Evolutionary conservation across 2,329 filamentous ascomycete genomes (phyloP).

Genomic region (Colletotrichum destructivum): DNA sequence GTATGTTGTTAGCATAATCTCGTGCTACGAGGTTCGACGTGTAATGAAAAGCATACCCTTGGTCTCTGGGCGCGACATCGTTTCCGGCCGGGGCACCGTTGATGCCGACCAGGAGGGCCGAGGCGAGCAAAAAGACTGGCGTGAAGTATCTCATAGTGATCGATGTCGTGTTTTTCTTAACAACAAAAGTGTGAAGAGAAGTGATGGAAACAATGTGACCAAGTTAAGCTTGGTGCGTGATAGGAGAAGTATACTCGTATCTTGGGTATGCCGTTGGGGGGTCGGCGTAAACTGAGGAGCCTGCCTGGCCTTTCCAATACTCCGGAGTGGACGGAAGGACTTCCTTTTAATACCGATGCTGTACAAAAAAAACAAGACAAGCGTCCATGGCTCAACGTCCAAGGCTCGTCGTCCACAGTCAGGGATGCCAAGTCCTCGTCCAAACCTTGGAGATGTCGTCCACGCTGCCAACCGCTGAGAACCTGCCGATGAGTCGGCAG

Average conservation of each 20-base stretch:
- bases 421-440: conserved; percentile 25
- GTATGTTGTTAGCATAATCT: not conserved
- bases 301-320: not conserved
- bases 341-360: conserved; percentile 34
- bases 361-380: not conserved
- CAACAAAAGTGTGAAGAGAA: not conserved
- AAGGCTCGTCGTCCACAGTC: not conserved
- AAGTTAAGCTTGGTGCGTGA: conserved; percentile 24
- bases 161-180: not conserved
- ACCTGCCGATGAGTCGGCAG: conserved; percentile 9
- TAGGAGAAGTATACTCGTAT: conserved; percentile 12
- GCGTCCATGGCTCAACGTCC: not conserved
- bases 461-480: not conserved
- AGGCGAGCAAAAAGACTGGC: conserved; percentile 31
- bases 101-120: conserved; percentile 38
- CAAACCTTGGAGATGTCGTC: conserved; percentile 30
- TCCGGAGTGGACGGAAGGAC: not conserved
- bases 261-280: conserved; percentile 21
- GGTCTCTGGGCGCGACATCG: not conserved
- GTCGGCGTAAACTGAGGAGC: conserved; percentile 32
- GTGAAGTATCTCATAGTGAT: conserved; percentile 33
- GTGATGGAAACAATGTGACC: conserved; percentile 5
- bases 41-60: not conserved
- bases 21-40: not conserved
- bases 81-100: conserved; percentile 36